Evolutionary conservation across 805 yeast genomes (phyloP), one percentile per base, ranked within the genome.

Genomic region (Saccharomycopsis synnaedendra): DNA sequence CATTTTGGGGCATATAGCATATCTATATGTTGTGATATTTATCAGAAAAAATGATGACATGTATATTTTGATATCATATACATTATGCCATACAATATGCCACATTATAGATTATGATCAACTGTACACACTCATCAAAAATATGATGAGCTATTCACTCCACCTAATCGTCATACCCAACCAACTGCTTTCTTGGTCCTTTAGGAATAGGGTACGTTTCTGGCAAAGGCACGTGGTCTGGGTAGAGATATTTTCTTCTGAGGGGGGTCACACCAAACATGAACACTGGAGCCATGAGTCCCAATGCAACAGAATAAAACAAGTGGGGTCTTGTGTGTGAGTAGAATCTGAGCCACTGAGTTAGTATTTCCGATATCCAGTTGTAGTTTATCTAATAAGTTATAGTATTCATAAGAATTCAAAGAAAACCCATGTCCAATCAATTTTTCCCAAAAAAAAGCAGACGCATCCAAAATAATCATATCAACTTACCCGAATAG

Each of bases 261-360:
- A 82, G 57, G 32, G 88, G 87, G 41, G 87, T 72, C 46, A 74
- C 72, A 32, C 71, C 68, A 47, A 76, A 58, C 36, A 83, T 69
- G 48, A 82, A 73, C 4, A 78, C 63, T 8, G 93, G 90, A 4
- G 85, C 87, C 44, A 80, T 61, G 39, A 76, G 60, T 5, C 88
- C 94, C 58, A 84, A 69, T 36, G 70, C 69, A 27, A 77, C 72
- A 32, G 87, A 70, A 59, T 72, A 78, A 61, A 83, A 80, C 54
- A 82, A 68, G 64, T 83, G 86, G 39, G 94, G 94, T 60, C 78
- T 77, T 55, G 75, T 76, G 66, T 83, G 82, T 29, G 89, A 84
- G 56, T 79, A 80, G 66, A 77, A 83, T 62, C 89, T 81, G 55
- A 72, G 63, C 85, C 85, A 80, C 83, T 78, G 54, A 41, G 7